phyloP scores from a whole-genome alignment of 208 protist genomes.

The Trypanosoma melophagium region DNA sequence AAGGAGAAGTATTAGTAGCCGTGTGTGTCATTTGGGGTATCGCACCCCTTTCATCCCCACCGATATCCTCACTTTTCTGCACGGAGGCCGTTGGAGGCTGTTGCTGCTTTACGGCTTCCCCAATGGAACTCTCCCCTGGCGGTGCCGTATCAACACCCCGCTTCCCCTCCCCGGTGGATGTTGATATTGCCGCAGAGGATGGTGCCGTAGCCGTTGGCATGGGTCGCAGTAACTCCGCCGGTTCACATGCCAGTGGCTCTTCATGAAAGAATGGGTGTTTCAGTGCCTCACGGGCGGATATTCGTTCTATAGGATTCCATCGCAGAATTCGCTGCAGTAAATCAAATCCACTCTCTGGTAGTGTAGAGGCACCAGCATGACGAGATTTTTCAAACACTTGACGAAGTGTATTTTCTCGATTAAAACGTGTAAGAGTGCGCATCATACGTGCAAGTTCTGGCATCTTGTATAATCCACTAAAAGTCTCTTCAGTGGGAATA shows the following conservation, averaged over 20 bases:
- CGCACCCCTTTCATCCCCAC: no score
- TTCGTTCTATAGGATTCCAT: constrained; percentile 78
- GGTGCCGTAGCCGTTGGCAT: no score
- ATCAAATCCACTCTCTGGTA: constrained; percentile 62
- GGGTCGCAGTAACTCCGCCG: constrained; percentile 57
- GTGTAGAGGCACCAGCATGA: constrained; percentile 14
- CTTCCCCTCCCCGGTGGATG: no score
- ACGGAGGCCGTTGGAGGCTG: no score
- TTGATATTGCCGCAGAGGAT: neutral
- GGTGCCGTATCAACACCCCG: no score
- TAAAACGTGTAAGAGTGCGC: constrained; percentile 55
- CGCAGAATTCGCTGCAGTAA: constrained; percentile 66
- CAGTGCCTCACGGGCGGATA: constrained; percentile 69
- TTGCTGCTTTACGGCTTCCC: no score
- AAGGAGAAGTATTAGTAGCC: no score
- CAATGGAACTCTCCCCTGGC: no score
- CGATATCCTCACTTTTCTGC: no score
- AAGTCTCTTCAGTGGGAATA: constrained; percentile 90
- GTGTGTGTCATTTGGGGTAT: no score
- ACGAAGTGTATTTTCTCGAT: constrained; percentile 47
- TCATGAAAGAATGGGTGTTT: constrained; percentile 83
- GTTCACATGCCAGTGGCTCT: constrained; percentile 61
- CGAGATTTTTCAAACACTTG: constrained; percentile 41
- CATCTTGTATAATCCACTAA: constrained; percentile 76
- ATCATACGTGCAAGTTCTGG: constrained; percentile 47